Evolutionary conservation across 768 basidiomycete species (phyloP).

Genomic region (Zangia roseola): DNA sequence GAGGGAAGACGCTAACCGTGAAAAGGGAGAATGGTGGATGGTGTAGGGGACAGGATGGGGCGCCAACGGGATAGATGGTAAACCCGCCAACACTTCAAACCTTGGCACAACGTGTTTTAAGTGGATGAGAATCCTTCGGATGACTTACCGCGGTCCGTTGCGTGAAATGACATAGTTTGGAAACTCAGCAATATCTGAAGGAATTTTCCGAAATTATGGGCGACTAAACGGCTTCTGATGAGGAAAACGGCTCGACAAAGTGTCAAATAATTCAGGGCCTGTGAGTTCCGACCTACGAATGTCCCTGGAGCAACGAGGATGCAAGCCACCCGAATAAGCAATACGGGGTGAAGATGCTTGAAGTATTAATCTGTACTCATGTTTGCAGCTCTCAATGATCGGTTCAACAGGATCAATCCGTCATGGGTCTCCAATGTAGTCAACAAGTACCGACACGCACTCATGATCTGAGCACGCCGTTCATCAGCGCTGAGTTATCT

Average conservation of each 20-base stretch:
- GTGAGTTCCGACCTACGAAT: neutral
- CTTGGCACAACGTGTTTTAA: neutral
- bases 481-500: neutral
- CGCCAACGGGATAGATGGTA: too few relatives aligned
- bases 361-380: neutral
- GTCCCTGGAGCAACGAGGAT: neutral
- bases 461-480: neutral
- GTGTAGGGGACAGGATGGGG: neutral
- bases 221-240: neutral
- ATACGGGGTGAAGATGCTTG: neutral
- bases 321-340: neutral
- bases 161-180: neutral
- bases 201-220: neutral
- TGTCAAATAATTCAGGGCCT: conserved; percentile 1
- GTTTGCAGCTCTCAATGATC: neutral
- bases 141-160: neutral
- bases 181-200: neutral
- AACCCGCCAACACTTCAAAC: neutral
- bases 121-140: neutral
- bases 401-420: too few relatives aligned
- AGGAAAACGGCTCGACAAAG: neutral
- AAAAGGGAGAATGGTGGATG: neutral
- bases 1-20: neutral
- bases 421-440: too few relatives aligned
- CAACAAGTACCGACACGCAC: too few relatives aligned